Evolutionary conservation across 495 filamentous ascomycete genomes (phyloP), one percentile per base, ranked within the genome.

Genomic region (Barbatosphaeria neglecta): DNA sequence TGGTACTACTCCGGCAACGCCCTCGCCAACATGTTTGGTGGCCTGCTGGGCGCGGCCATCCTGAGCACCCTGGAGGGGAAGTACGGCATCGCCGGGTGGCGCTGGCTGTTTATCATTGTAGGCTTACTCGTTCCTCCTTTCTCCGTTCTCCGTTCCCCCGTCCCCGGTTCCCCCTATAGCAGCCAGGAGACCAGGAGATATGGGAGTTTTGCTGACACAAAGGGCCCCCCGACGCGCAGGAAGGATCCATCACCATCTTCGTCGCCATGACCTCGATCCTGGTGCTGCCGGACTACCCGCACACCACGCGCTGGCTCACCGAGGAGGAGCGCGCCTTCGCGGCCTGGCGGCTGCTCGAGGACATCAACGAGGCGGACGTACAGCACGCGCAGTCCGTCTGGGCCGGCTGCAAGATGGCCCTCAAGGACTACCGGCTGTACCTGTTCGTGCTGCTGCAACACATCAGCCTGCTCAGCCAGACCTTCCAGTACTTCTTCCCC

Each of bases 1-100:
- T 75, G 70, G 59, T 76, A 80, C 48, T 81, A 80, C 52, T 66
- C 72, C 1, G 76, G 75, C 8, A 74, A 68, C 47, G 69, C 72
- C 0, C 49, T 81, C 1, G 74, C 77, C 25, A 77, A 77, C 49
- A 70, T 72, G 40, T 78, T 81, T 52, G 76, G 75, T 10, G 76
- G 76, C 1, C 60, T 82, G 8, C 68, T 82, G 15, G 77, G 70
- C 1, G 77, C 76, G 0, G 76, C 70, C 0, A 63, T 73, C 3
- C 50, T 74, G 19, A 60, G 55, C 6, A 66, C 64, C 35, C 42
- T 67, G 41, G 64, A 62, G 11, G 64, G 65, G 7, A 54, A 58
- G 3, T 56, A 57, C 16, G 67, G 66, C 8, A 61, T 69, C 13
- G 49, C 64, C 4, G 66, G 66, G 28, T 70, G 68, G 66, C 57